Percentiles rank a stretch among this genome's conserved stretches.
phyloP scores from a whole-genome alignment of 192 early-diverging fungal genomes.

The Entomortierella parvispora region DNA sequence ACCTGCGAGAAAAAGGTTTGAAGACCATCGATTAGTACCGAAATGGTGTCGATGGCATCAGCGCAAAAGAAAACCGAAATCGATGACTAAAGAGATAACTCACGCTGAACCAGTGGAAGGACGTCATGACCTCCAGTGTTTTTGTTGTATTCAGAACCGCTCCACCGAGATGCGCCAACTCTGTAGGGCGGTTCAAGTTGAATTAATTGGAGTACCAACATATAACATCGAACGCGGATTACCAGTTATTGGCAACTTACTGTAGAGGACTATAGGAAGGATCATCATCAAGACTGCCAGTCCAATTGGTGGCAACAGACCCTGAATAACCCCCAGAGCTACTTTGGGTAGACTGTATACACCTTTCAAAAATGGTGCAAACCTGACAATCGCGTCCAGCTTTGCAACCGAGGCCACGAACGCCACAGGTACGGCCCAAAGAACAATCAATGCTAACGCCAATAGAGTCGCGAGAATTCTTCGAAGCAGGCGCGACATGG shows the following conservation, averaged over 20 bases:
- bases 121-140: slow-evolving; percentile 26
- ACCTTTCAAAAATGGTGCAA: slow-evolving; percentile 62
- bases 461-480: slow-evolving; percentile 63
- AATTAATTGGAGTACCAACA: not conserved
- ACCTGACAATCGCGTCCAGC: slow-evolving; percentile 58
- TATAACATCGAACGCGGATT: not conserved
- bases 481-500: slow-evolving; percentile 60
- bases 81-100: slow-evolving; percentile 76
- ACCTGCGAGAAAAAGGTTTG: slow-evolving; percentile 50
- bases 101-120: slow-evolving; percentile 59
- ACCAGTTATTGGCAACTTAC: slow-evolving; percentile 27
- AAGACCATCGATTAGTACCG: not conserved
- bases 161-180: slow-evolving; percentile 56
- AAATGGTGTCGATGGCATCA: not conserved
- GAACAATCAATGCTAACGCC: slow-evolving; percentile 63
- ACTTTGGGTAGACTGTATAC: slow-evolving; percentile 54
- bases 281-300: slow-evolving; percentile 75
- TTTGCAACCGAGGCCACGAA: slow-evolving; percentile 67
- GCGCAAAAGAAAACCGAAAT: slow-evolving; percentile 13
- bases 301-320: slow-evolving; percentile 77
- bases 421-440: slow-evolving; percentile 79
- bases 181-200: slow-evolving; percentile 8
- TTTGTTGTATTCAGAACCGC: slow-evolving; percentile 21
- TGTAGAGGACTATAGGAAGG: slow-evolving; percentile 70
- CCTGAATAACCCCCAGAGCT: slow-evolving; percentile 71